Base-by-base conservation (phyloP, 2,329 filamentous ascomycete genomes). In the Epicoccum sorghinum region DNA sequence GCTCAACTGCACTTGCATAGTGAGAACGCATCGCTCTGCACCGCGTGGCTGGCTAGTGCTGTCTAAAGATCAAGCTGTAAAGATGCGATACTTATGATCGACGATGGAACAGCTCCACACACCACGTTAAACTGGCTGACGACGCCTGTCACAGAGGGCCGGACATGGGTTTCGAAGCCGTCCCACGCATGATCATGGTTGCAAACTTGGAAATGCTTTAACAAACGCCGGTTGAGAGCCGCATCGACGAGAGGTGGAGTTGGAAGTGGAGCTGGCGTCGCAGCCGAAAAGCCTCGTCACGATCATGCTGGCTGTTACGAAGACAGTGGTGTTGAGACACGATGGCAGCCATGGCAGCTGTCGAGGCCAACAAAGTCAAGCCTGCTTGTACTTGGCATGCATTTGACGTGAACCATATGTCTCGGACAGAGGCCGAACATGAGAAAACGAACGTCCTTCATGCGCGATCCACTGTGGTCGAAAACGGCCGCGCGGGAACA, bases 121-220 rank as follows among this genome's bases (percentile, higher is more conserved):
- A 18, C 35, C 51, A 48, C 45, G 33, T 45, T 41, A 24, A 46
- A 24, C 36, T 24, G 40, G 51, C 45, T 55, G 52, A 55, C 52
- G 52, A 55, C 52, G 46, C 52, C 25, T 48, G 45, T 46, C 49
- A 42, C 52, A 40, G 35, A 45, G 36, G 36, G 8, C 8, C 27
- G 43, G 46, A 27, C 50, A 44, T 27, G 50, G 44, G 48, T 52
- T 35, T 40, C 33, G 50, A 39, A 37, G 30, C n/a, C 33, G 47
- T 51, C 45, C 40, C 41, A 51, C 40, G 45, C 22, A 14, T 42
- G 24, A 37, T 47, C 49, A 46, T 7, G 39, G 25, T 35, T 30
- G 41, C 42, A 36, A 48, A 25, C 23, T 27, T 44, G 35, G n/a
- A 42, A 43, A 35, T 32, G 13, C 25, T 38, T 32, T 43, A 43